A percentile compares a stretch with the other conserved stretches of the same genome.
phyloP scores from a whole-genome alignment of 2,329 filamentous ascomycete genomes.

The Mariannaea sp. region DNA sequence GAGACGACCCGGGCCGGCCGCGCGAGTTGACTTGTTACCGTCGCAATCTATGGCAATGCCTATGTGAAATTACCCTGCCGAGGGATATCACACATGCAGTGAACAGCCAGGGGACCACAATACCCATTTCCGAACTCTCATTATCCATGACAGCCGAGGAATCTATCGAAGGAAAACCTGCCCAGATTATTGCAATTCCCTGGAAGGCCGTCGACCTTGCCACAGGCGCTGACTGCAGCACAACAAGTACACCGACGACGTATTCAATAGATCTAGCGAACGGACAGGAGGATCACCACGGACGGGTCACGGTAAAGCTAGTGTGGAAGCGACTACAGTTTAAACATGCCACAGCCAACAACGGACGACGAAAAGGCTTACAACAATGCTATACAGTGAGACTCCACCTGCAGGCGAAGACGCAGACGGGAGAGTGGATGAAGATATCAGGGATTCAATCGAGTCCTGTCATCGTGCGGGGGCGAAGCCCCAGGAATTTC shows the following conservation, averaged over 20 bases:
- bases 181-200: conserved; percentile 94
- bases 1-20: conserved; percentile 60
- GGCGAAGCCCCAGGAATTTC: conserved; percentile 91
- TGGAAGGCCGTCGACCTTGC: conserved; percentile 73
- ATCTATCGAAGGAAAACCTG: conserved; percentile 87
- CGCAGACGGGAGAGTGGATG: conserved; percentile 67
- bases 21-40: conserved; percentile 93
- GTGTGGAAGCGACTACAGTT: conserved; percentile 96
- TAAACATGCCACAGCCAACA: conserved; percentile 94
- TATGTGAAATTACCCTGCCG: conserved; percentile 82
- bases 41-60: conserved; percentile 93
- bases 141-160: conserved; percentile 84
- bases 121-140: conserved; percentile 77
- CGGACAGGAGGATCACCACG: conserved; percentile 74
- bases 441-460: conserved; percentile 85
- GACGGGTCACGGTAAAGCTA: conserved; percentile 79
- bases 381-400: conserved; percentile 94
- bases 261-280: conserved; percentile 59
- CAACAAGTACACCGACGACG: conserved; percentile 58
- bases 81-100: conserved; percentile 69
- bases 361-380: conserved; percentile 88
- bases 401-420: conserved; percentile 80
- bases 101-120: conserved; percentile 75
- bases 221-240: conserved; percentile 43
- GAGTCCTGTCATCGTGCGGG: conserved; percentile 89